Evolutionary conservation across 169 alveolate genomes (phyloP), one percentile per base, ranked within the genome.

Genomic region (Cryptosporidium sp.): DNA sequence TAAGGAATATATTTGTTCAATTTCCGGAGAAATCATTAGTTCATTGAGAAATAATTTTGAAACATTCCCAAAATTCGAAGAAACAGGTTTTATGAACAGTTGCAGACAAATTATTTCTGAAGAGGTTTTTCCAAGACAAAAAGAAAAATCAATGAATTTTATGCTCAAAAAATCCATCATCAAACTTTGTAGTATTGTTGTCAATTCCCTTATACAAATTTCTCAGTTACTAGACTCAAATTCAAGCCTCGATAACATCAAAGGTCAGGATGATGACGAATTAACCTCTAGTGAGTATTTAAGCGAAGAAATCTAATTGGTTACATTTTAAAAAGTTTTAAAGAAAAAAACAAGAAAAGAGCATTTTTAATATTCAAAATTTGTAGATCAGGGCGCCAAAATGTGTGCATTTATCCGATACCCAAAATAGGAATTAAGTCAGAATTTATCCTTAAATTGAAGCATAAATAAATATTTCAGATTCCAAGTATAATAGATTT

Each of bases 1-100:
- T n/a, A 80, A 80, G 53, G 37, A 39, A 12, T 60, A 60, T 3
- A 26, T 80, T 9, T 80, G 89, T 44, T 18, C 62, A 14, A 21
- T 80, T 10, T 80, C 89, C 9, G 80, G 52, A 2, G 18, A 23
- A 18, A 39, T 73, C 21, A 44, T 73, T 35, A 18, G n/a, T n/a
- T 52, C 58, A 31, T 35, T 53, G 61, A n/a, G 26, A 14, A 37
- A 33, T 0, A n/a, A 56, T 3, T 3, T 56, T n/a, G 5, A 14
- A 14, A 65, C 53, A 14, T 65, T 44, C 23, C 72, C 51, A 37
- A 33, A 0, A 12, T 65, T 33, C 2, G 72, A 65, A 7, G 72
- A 65, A 23, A 37, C 52, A 1, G 26, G 12, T n/a, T 65, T 65
- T 14, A 35, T 65, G 29, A 31, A 9, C 23, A 65, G 26, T 33